Percentiles rank a stretch among this genome's conserved stretches.
Evolutionary conservation across 495 filamentous ascomycete genomes (phyloP).

Genomic region (Aspergillus funiculosus): DNA sequence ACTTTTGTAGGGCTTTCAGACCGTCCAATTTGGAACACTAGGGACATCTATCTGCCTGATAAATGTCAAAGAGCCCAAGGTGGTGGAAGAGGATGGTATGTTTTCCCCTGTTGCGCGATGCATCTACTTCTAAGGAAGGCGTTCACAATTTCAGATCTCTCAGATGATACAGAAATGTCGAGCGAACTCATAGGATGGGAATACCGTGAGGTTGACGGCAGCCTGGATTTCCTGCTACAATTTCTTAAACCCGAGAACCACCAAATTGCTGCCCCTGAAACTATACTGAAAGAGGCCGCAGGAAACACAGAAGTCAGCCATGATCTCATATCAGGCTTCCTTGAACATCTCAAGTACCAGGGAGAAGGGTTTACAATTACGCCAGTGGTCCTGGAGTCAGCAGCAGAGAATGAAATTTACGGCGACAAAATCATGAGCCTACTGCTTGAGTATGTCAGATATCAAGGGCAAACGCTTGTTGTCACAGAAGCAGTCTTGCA

Average conservation of each 20-base stretch:
- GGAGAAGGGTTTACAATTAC: neutral
- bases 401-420: neutral
- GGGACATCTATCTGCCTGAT: too few species aligned
- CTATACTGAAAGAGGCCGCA: neutral
- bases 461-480: neutral
- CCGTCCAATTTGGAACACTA: too few species aligned
- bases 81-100: too few species aligned
- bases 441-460: neutral
- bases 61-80: too few species aligned
- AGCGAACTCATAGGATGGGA: too few species aligned
- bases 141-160: too few species aligned
- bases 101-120: too few species aligned
- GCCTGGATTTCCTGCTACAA: too few species aligned
- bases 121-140: too few species aligned
- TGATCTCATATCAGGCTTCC: neutral
- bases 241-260: neutral
- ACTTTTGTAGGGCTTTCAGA: too few species aligned
- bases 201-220: too few species aligned
- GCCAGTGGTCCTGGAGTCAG: neutral
- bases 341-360: neutral
- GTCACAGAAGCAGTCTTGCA: neutral
- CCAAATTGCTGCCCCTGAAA: neutral
- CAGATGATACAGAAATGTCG: too few species aligned
- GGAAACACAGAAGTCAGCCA: neutral
- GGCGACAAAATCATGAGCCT: neutral